Evolutionary conservation across 2,329 filamentous ascomycete species (phyloP).

Genomic region (Curvularia sp.): DNA sequence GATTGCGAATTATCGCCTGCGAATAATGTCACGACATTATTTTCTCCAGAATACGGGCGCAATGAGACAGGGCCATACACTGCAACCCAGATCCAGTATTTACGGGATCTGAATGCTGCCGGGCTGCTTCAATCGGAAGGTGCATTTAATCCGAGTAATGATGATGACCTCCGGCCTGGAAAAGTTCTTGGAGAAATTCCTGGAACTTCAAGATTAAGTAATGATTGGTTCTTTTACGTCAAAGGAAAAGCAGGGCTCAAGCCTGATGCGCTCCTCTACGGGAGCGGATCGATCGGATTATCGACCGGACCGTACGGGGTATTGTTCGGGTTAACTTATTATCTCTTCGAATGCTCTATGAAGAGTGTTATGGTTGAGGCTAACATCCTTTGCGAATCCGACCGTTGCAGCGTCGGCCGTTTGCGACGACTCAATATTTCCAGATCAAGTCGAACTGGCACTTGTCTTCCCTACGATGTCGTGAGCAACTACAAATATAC

Average conservation of each 20-base stretch:
- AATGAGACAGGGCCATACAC: background rate
- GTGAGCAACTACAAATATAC: background rate
- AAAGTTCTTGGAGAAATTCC: too few species aligned
- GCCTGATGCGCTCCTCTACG: background rate
- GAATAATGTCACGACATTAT: background rate
- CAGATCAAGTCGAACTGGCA: background rate
- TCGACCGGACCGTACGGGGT: too few species aligned
- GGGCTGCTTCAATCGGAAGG: background rate
- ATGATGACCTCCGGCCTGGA: background rate
- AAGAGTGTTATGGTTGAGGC: background rate
- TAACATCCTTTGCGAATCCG: background rate
- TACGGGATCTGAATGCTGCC: background rate
- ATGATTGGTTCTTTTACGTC: background rate
- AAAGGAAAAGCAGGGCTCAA: background rate
- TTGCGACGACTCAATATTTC: background rate
- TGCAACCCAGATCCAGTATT: background rate
- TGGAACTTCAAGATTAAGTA: too few species aligned
- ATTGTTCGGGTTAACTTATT: background rate
- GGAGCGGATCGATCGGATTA: background rate
- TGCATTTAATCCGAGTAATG: background rate
- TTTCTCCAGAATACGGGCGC: background rate
- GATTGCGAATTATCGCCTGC: background rate
- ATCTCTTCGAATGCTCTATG: background rate
- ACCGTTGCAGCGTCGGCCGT: background rate
- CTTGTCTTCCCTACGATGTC: background rate